These are phyloP conservation scores for Castanea sativa DNA, from an alignment of 306 rosid species.

Conservation along the genomic window DNA sequence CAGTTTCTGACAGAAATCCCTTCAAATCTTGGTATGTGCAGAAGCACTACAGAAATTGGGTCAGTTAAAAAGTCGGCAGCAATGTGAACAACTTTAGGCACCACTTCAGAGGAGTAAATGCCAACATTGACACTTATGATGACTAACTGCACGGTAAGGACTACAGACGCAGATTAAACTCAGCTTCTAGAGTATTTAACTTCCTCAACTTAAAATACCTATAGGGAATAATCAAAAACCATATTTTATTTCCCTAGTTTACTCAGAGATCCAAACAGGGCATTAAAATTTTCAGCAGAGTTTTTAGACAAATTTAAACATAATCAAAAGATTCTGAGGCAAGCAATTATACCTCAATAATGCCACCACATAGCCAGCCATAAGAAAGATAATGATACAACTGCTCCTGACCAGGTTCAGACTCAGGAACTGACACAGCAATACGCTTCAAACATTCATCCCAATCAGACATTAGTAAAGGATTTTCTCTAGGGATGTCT, in stretches of 20 bases:
- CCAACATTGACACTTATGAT: not conserved
- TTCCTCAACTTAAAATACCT: not conserved
- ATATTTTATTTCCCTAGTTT: not conserved
- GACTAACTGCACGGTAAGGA: not conserved
- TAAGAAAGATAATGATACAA: conserved; percentile 76
- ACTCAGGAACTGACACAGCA: conserved; percentile 68
- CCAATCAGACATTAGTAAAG: conserved; percentile 76
- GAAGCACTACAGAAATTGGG: not conserved
- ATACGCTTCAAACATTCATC: conserved; percentile 68
- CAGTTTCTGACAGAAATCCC: not conserved
- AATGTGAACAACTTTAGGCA: not conserved
- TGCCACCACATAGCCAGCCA: conserved; percentile 98
- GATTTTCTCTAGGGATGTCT: conserved; percentile 53
- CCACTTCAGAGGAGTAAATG: not conserved
- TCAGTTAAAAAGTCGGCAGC: not conserved
- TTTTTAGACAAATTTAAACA: conserved; percentile 3
- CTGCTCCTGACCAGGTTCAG: conserved; percentile 91
- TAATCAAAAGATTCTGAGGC: not conserved
- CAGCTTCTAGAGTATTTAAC: not conserved
- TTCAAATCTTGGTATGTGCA: not conserved
- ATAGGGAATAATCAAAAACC: not conserved
- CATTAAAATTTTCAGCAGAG: conserved; percentile 5
- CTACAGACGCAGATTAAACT: not conserved
- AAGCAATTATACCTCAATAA: conserved; percentile 69
- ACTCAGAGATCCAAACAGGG: conserved; percentile 8